Percentiles rank a stretch among this genome's conserved stretches.
Evolutionary conservation across 805 yeast genomes (phyloP).

Genomic region (Kazachstania psychrophila): DNA sequence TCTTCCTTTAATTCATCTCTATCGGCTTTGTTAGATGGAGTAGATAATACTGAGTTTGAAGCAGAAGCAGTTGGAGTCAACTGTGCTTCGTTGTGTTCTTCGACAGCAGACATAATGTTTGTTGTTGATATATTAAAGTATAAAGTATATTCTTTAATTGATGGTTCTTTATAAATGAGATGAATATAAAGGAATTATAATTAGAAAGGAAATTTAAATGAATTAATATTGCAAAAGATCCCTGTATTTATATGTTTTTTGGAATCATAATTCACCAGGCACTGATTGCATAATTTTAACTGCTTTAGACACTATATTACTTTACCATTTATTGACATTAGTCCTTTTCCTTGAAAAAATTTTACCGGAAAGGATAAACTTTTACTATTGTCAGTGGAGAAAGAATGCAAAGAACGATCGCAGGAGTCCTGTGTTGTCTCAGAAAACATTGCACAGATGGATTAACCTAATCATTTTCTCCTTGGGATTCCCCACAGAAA

Average conservation of each 20-base stretch:
- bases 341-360: too few relatives aligned
- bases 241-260: background rate
- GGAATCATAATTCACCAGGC: too few relatives aligned
- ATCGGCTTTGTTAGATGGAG: slow-evolving; percentile 27
- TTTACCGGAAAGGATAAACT: too few relatives aligned
- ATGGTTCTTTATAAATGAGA: background rate
- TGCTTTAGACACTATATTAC: too few relatives aligned
- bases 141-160: background rate
- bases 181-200: background rate
- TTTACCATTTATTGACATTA: too few relatives aligned
- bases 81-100: slow-evolving; percentile 1
- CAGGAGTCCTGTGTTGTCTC: too few relatives aligned
- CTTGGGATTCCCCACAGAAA: too few relatives aligned
- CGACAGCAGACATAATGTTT: slow-evolving; percentile 3
- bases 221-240: background rate
- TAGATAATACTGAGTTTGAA: slow-evolving; percentile 19
- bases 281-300: too few relatives aligned
- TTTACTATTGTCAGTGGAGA: too few relatives aligned
- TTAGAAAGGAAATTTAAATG: background rate
- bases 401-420: too few relatives aligned
- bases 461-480: too few relatives aligned
- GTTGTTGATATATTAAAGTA: background rate
- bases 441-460: too few relatives aligned
- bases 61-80: slow-evolving; percentile 12
- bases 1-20: slow-evolving; percentile 20